Percentiles rank a stretch among this genome's conserved stretches.
Evolutionary conservation across 2,329 filamentous ascomycete species (phyloP).

Genomic region (Proliferodiscus dingleyae): DNA sequence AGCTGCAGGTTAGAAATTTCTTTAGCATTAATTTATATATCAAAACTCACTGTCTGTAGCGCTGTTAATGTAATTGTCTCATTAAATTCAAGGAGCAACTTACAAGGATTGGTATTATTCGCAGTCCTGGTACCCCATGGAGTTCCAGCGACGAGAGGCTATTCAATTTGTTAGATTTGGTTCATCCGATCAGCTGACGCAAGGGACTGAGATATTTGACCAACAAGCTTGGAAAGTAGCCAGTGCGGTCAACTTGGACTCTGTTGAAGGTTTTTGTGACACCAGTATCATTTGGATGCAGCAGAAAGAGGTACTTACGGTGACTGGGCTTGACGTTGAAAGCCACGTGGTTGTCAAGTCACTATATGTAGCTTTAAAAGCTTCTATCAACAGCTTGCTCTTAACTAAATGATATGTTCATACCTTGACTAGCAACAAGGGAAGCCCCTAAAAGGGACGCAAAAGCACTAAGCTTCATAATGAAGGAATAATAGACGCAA

Average conservation of each 20-base stretch:
- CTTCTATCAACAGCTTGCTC: not conserved
- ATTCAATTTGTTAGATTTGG: not conserved
- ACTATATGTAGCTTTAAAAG: not conserved
- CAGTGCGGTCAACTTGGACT: too few relatives aligned
- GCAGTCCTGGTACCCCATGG: constrained; percentile 47
- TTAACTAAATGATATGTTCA: not conserved
- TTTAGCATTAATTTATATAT: not conserved
- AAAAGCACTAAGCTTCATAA: not conserved
- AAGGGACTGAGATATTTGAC: too few relatives aligned
- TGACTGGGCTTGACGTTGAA: not conserved
- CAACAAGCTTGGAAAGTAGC: not conserved
- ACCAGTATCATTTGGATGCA: not conserved
- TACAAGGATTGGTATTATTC: constrained; percentile 34
- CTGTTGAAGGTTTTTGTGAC: too few relatives aligned
- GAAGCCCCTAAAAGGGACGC: not conserved
- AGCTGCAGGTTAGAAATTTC: not conserved
- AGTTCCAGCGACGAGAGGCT: constrained; percentile 41
- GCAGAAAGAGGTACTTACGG: not conserved
- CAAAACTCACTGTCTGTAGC: constrained; percentile 10
- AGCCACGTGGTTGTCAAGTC: not conserved
- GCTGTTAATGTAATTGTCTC: not conserved
- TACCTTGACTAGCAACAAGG: constrained; percentile 1
- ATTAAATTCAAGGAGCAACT: not conserved
- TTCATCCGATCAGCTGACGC: not conserved
- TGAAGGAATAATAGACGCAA: not conserved